Evolutionary conservation across 2,329 filamentous ascomycete species (phyloP).

Genomic region (Xylaria sp.): DNA sequence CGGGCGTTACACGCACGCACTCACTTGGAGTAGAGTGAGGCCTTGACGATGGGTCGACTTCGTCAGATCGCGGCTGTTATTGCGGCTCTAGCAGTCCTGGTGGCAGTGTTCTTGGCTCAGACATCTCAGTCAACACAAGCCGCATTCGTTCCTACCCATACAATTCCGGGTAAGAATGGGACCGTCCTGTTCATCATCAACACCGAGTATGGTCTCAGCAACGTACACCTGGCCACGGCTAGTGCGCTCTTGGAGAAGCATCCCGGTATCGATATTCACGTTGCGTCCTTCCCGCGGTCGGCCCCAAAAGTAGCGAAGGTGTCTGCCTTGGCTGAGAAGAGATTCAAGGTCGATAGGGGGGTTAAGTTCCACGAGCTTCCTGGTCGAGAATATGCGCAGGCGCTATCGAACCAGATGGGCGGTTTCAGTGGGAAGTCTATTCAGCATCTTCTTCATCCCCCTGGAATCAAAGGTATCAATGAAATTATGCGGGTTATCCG

Average conservation of each 20-base stretch:
- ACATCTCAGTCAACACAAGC: neutral
- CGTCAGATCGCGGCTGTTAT: conserved; percentile 9
- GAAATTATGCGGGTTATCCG: conserved; percentile 23
- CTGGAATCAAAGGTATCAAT: conserved; percentile 25
- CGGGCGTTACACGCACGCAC: neutral
- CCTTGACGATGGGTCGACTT: conserved; percentile 16
- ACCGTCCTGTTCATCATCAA: conserved; percentile 32
- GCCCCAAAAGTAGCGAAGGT: conserved; percentile 22
- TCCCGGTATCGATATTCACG: conserved; percentile 28
- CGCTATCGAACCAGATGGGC: conserved; percentile 10
- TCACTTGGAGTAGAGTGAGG: neutral
- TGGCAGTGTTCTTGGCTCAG: conserved; percentile 13
- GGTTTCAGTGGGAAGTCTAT: conserved; percentile 4
- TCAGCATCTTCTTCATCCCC: conserved; percentile 24
- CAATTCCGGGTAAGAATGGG: conserved; percentile 28
- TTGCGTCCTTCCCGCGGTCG: conserved; percentile 29
- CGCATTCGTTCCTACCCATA: neutral
- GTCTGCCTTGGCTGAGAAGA: conserved; percentile 12
- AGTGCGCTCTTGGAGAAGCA: conserved; percentile 29
- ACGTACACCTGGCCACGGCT: conserved; percentile 31
- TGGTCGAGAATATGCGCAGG: conserved; percentile 9
- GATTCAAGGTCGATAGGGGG: neutral
- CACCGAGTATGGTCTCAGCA: conserved; percentile 30
- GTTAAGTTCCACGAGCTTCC: conserved; percentile 22
- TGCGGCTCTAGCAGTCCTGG: conserved; percentile 12